These are phyloP conservation scores for Rhizopogon vulgaris DNA, from an alignment of 768 basidiomycete genomes.

Conservation along the genomic window DNA sequence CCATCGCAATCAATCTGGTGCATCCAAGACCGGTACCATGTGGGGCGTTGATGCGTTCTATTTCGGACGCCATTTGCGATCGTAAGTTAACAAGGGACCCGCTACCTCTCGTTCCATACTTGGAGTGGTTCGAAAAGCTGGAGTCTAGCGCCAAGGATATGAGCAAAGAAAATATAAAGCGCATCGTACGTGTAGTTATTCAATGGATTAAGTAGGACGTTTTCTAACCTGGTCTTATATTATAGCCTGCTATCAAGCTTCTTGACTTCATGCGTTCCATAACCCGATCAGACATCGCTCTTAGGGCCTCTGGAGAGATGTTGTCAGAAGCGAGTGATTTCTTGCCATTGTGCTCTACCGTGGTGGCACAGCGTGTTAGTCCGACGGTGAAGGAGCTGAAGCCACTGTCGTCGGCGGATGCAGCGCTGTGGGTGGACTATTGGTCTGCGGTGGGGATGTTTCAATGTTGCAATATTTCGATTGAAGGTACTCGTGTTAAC, in stretches of 20 bases:
- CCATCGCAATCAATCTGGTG: conserved; percentile 19
- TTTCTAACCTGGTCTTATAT: background rate
- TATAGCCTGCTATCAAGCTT: conserved; percentile 23
- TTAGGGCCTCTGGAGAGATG: background rate
- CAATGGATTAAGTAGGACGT: conserved; percentile 26
- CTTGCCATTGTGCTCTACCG: background rate
- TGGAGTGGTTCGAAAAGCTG: conserved; percentile 26
- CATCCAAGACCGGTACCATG: conserved; percentile 8
- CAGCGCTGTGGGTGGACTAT: conserved; percentile 13
- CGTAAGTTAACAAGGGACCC: conserved; percentile 5
- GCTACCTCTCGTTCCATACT: conserved; percentile 26
- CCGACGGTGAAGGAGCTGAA: conserved; percentile 8
- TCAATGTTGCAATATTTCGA: too few relatives aligned
- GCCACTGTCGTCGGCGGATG: conserved; percentile 10
- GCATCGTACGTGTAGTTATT: conserved; percentile 9
- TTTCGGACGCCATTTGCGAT: conserved; percentile 14
- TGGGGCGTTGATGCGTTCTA: conserved; percentile 14
- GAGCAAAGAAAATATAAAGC: conserved; percentile 2
- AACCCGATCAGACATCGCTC: conserved; percentile 8
- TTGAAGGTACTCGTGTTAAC: too few relatives aligned
- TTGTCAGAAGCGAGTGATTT: conserved; percentile 1
- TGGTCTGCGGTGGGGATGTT: conserved; percentile 5
- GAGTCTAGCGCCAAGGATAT: conserved; percentile 11
- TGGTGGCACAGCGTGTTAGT: conserved; percentile 8
- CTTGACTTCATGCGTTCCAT: conserved; percentile 19